These are phyloP conservation scores for Syncephalastrum racemosum DNA, from an alignment of 371 early-diverging fungal genomes.

Conservation along the genomic window DNA sequence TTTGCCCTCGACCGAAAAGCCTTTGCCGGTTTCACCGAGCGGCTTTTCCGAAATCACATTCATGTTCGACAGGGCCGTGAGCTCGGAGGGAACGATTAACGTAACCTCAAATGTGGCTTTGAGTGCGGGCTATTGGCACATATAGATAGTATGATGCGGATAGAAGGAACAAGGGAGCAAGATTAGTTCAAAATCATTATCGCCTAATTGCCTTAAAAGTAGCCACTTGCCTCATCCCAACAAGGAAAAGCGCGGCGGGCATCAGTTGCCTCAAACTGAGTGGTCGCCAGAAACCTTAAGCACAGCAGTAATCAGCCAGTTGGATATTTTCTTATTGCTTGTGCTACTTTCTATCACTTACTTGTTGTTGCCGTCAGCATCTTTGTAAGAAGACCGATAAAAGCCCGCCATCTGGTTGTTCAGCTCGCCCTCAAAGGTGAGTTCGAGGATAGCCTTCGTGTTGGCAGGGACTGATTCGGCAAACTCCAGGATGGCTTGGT, in stretches of 20 bases:
- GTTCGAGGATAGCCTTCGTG: constrained; percentile 64
- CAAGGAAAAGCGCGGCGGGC: constrained; percentile 92
- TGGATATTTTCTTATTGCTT: background rate
- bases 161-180: no score
- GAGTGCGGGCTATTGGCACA: constrained; percentile 58
- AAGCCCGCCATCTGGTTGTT: constrained; percentile 91
- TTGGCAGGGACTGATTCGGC: constrained; percentile 63
- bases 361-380: constrained; percentile 67
- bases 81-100: constrained; percentile 67
- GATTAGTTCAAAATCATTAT: no score
- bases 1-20: constrained; percentile 15
- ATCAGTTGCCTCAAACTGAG: constrained; percentile 94
- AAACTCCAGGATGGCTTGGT: constrained; percentile 76
- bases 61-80: constrained; percentile 89
- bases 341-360: constrained; percentile 8
- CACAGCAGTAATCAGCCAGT: background rate
- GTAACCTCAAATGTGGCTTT: constrained; percentile 91
- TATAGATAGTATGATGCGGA: no score
- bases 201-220: no score
- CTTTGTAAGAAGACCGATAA: constrained; percentile 82
- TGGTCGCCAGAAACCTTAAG: constrained; percentile 70
- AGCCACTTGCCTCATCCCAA: constrained; percentile 73
- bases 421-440: constrained; percentile 73
- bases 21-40: constrained; percentile 29
- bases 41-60: constrained; percentile 60